phyloP scores from a whole-genome alignment of 345 rosid species.

The Pistacia vera region DNA sequence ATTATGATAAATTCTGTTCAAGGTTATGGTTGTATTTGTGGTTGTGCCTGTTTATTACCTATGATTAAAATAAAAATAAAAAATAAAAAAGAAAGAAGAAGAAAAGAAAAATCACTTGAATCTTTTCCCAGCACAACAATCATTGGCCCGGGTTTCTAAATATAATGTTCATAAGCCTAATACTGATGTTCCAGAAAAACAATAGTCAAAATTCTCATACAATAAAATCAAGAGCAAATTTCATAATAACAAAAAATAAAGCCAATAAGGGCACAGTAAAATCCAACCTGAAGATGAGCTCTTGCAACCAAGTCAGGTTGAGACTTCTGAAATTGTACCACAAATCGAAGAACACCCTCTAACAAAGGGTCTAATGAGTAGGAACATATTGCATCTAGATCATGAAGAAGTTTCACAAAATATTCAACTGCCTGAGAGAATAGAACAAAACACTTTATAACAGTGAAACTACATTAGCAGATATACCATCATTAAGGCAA shows the following conservation, averaged over 20 bases:
- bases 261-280: neutral
- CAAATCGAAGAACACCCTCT: constrained; percentile 73
- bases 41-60: too few species aligned
- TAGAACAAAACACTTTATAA: constrained; percentile 24
- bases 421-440: constrained; percentile 78
- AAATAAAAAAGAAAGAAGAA: too few species aligned
- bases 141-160: neutral
- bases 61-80: too few species aligned
- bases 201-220: neutral
- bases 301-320: constrained; percentile 91
- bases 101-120: too few species aligned
- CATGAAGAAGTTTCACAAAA: constrained; percentile 88
- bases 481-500: constrained; percentile 7
- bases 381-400: constrained; percentile 80
- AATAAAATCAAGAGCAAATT: neutral
- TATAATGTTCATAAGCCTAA: neutral
- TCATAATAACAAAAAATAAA: neutral
- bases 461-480: constrained; percentile 6
- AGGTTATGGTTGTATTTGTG: too few species aligned
- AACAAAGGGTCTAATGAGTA: constrained; percentile 65
- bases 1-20: too few species aligned
- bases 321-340: constrained; percentile 85
- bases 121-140: neutral
- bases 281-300: constrained; percentile 92
- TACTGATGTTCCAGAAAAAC: neutral